A percentile compares a stretch with the other conserved stretches of the same genome.
phyloP scores from a whole-genome alignment of 257 asterid species.

The Vinca minor region DNA sequence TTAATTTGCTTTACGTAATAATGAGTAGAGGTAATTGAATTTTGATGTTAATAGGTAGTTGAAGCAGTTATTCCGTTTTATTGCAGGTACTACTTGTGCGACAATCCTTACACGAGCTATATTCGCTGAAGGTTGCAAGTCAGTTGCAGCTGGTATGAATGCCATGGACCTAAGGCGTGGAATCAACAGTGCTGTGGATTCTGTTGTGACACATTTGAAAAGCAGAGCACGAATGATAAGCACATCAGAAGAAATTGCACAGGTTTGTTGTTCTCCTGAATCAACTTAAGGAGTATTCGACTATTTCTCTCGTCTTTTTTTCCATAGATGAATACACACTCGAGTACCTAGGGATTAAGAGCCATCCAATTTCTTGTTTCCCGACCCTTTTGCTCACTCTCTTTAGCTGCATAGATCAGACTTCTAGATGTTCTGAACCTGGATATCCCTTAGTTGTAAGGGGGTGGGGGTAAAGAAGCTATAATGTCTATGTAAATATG shows the following conservation, averaged over 20 bases:
- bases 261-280: conserved; percentile 41
- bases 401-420: not conserved
- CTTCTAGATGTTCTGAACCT: too few relatives aligned
- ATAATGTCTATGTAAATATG: too few relatives aligned
- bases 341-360: not conserved
- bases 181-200: conserved; percentile 79
- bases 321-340: too few relatives aligned
- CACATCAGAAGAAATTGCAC: conserved; percentile 96
- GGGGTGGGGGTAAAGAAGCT: not conserved
- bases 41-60: not conserved
- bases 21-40: not conserved
- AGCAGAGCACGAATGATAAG: conserved; percentile 97
- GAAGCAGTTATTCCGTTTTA: not conserved
- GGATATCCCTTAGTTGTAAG: not conserved
- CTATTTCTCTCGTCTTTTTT: not conserved
- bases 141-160: conserved; percentile 98
- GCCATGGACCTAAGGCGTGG: conserved; percentile 98
- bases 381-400: not conserved
- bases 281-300: not conserved
- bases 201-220: conserved; percentile 77
- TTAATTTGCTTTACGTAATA: not conserved
- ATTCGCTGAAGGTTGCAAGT: conserved; percentile 89
- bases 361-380: not conserved
- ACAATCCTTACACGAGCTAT: conserved; percentile 95
- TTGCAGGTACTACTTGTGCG: conserved; percentile 87